phyloP scores from a whole-genome alignment of 208 protist genomes.

The Tritrichomonas musculus region DNA sequence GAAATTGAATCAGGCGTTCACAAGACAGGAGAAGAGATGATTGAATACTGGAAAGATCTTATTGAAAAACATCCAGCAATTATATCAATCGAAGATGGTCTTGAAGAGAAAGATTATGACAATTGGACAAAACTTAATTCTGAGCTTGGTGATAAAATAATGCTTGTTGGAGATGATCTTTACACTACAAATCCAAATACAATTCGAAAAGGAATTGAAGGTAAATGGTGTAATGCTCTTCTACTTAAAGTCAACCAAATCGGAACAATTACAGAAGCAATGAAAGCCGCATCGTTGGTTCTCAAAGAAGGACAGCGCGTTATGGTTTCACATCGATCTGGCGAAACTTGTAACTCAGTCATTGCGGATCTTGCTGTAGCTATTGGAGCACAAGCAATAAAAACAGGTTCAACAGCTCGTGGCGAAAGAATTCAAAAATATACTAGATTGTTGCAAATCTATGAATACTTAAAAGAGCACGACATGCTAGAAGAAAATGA shows the following conservation, averaged over 20 bases:
- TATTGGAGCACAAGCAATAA: conserved; percentile 88
- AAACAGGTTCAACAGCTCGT: conserved; percentile 93
- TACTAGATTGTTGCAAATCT: conserved; percentile 97
- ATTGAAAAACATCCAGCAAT: conserved; percentile 40
- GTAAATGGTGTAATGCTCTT: conserved; percentile 84
- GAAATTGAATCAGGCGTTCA: conserved; percentile 63
- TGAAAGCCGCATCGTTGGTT: conserved; percentile 75
- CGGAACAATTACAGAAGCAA: conserved; percentile 81
- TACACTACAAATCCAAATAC: too few species aligned
- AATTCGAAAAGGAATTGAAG: conserved; percentile 69
- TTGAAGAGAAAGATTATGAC: too few species aligned
- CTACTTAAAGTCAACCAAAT: conserved; percentile 98
- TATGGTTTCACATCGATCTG: conserved; percentile 90
- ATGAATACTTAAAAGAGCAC: conserved; percentile 74
- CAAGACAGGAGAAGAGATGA: conserved; percentile 35
- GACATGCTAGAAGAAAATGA: conserved; percentile 34
- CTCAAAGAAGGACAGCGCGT: conserved; percentile 61
- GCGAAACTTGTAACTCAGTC: too few species aligned
- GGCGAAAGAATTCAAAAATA: conserved; percentile 77
- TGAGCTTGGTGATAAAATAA: conserved; percentile 45
- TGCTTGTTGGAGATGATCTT: too few species aligned
- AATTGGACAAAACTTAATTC: conserved; percentile 38
- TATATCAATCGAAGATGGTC: conserved; percentile 97
- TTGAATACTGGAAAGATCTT: conserved; percentile 39
- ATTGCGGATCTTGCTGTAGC: conserved; percentile 95